Conservation (phyloP, 805 yeast genomes). For the Peterozyma xylosa region DNA sequence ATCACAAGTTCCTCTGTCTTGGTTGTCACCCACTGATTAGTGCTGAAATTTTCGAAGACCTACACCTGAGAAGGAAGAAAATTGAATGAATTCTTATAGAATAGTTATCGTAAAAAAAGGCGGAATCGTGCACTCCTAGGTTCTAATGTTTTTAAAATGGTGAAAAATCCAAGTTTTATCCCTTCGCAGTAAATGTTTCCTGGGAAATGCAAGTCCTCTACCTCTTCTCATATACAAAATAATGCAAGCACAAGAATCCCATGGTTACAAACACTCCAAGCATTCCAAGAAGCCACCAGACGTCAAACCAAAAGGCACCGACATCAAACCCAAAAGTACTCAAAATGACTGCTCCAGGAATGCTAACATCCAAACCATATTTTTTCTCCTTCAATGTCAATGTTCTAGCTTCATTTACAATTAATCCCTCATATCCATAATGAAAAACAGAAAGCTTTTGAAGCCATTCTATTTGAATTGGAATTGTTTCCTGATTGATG, state of each 20-base stretch:
- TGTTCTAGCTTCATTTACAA: constrained; percentile 88
- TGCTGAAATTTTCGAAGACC: no score
- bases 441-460: constrained; percentile 88
- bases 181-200: no score
- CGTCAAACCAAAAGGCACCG: constrained; percentile 64
- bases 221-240: constrained; percentile 68
- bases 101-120: no score
- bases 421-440: constrained; percentile 88
- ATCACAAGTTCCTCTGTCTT: no score
- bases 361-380: constrained; percentile 88
- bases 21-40: no score
- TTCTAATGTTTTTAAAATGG: no score
- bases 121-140: no score
- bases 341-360: constrained; percentile 95
- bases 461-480: constrained; percentile 51
- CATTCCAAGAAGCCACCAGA: constrained; percentile 50
- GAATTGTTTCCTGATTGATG: constrained; percentile 64
- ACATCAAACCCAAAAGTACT: constrained; percentile 93
- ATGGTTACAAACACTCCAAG: constrained; percentile 47
- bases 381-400: constrained; percentile 80
- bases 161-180: no score
- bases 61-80: no score
- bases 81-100: no score
- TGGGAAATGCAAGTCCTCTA: constrained; percentile 21
- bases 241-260: constrained; percentile 73